Percentiles rank a stretch among this genome's conserved stretches.
These are phyloP conservation scores for Fusarium sp. DNA, from an alignment of 2,329 filamentous ascomycete genomes.

Conservation along the genomic window DNA sequence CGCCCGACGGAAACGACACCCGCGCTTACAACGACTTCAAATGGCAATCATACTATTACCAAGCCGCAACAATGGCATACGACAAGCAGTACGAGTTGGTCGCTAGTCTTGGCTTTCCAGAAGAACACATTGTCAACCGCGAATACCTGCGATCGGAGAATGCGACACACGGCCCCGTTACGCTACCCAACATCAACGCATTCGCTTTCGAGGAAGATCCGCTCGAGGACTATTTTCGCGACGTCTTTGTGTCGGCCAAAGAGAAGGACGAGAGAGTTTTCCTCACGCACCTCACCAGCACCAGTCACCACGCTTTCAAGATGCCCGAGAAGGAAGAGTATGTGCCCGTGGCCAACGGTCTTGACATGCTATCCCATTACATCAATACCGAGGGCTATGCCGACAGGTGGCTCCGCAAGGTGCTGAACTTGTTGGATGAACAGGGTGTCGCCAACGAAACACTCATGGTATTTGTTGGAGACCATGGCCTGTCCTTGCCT, in stretches of 20 bases:
- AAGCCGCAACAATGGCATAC: slow-evolving; percentile 48
- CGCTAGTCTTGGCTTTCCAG: slow-evolving; percentile 46
- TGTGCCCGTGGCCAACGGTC: slow-evolving; percentile 40
- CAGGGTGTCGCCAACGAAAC: slow-evolving; percentile 50
- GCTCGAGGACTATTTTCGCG: slow-evolving; percentile 49
- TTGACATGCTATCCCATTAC: slow-evolving; percentile 48
- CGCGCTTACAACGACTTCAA: slow-evolving; percentile 33
- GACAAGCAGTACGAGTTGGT: slow-evolving; percentile 51
- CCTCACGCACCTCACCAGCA: slow-evolving; percentile 51
- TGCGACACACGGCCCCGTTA: slow-evolving; percentile 47
- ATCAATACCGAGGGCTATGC: slow-evolving; percentile 49
- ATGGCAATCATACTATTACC: slow-evolving; percentile 50
- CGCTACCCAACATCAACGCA: slow-evolving; percentile 49
- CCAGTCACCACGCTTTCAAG: slow-evolving; percentile 50
- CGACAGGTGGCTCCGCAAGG: slow-evolving; percentile 48
- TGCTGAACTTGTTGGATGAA: slow-evolving; percentile 48
- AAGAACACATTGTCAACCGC: slow-evolving; percentile 43
- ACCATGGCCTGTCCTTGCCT: slow-evolving; percentile 50
- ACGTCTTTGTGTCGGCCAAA: slow-evolving; percentile 47
- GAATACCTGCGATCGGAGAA: slow-evolving; percentile 47
- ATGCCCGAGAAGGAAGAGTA: slow-evolving; percentile 46
- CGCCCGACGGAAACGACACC: background rate
- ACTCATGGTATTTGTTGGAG: slow-evolving; percentile 49
- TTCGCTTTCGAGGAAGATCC: slow-evolving; percentile 50
- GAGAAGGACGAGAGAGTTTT: slow-evolving; percentile 50